Percentiles rank a stretch among this genome's conserved stretches.
phyloP scores from a whole-genome alignment of 2,329 filamentous ascomycete genomes.

The Arthroderma uncinatum region DNA sequence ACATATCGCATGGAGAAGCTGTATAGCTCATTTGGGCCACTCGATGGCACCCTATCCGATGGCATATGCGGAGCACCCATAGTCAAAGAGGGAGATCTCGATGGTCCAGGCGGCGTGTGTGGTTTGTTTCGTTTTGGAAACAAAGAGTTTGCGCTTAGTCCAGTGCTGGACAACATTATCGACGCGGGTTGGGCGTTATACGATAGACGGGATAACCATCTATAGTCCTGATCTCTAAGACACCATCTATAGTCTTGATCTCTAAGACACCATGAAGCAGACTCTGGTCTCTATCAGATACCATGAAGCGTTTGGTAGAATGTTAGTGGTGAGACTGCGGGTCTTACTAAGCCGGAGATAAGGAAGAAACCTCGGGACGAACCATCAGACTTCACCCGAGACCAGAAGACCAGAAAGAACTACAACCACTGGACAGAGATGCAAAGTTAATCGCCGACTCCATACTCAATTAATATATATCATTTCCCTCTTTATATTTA shows the following conservation, averaged over 20 bases:
- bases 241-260: no score
- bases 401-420: neutral
- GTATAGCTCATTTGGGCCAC: neutral
- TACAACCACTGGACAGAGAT: neutral
- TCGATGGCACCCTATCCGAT: neutral
- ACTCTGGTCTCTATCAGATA: no score
- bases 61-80: neutral
- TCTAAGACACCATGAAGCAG: no score
- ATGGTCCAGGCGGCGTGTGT: neutral
- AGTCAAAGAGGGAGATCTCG: neutral
- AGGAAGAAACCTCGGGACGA: neutral
- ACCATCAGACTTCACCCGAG: neutral
- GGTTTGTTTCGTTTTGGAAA: neutral
- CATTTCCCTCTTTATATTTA: neutral
- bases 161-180: neutral
- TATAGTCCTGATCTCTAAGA: no score
- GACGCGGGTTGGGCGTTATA: neutral
- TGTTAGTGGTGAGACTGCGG: no score
- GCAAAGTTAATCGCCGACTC: neutral
- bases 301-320: no score
- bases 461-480: neutral
- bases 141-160: neutral
- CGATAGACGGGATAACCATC: no score
- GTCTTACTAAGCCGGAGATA: neutral
- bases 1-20: neutral